Base-by-base conservation (phyloP, 208 protist species). In the Balamuthia mandrillaris region DNA sequence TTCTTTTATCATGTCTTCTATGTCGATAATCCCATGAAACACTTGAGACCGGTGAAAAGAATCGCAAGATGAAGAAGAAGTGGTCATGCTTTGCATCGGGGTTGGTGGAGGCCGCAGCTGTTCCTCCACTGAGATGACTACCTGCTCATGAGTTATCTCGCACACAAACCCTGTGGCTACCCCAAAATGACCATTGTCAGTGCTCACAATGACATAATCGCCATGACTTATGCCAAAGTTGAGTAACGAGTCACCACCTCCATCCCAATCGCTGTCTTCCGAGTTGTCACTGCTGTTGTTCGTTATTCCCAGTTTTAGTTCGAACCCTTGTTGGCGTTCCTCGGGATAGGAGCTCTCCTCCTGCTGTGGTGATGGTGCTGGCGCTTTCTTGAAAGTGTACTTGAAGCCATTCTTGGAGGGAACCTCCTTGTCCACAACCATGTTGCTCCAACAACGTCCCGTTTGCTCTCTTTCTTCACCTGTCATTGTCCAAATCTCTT, bases 401-500 rank as follows among this genome's bases (percentile, higher is more conserved):
- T 66, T 24, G 29, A 82, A 82, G 27, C 61, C 61, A 41, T 63
- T 82, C 27, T 82, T 54, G 42, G 52, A 54, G 56, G 44, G 52
- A 3, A 82, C 37, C n/a, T 44, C 52, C 16, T 45, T n/a, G 39
- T 60, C 56, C 24, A 82, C 75, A 21, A 82, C 56, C 75, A 82
- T 82, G 37, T 82, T 54, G 52, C 49, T 82, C 52, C 60, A 82
- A 27, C 75, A 82, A 12, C 75, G 49, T 5, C 75, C 75, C 39
- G 41, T 82, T 2, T n/a, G 3, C 18, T 82, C 75, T 24, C 75
- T 18, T 27, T 82, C 75, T 63, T 63, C 27, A 3, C 75, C 75
- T 31, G 52, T 82, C 49, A 82, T 82, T 24, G 51, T 7, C 75
- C 75, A 82, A 24, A 82, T 54, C 75, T 82, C 75, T 49, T 82